These are phyloP conservation scores for Alternaria incomplexa DNA, from an alignment of 2,329 filamentous ascomycete genomes.

Conservation along the genomic window DNA sequence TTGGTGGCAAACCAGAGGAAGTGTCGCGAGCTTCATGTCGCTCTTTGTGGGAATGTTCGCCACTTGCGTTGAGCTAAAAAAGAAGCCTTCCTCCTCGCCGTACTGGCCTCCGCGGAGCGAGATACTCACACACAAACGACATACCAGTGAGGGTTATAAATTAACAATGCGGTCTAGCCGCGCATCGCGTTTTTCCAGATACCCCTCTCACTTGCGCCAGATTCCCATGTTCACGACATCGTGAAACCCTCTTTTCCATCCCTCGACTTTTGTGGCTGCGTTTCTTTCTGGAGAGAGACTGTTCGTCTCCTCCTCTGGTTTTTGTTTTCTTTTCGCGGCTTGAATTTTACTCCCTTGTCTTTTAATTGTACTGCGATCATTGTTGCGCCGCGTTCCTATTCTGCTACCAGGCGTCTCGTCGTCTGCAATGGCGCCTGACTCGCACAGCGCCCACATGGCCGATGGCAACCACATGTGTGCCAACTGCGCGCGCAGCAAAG, in stretches of 20 bases:
- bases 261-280: neutral
- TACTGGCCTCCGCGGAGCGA: constrained; percentile 6
- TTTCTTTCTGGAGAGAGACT: neutral
- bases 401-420: neutral
- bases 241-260: constrained; percentile 1
- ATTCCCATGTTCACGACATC: constrained; percentile 13
- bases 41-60: neutral
- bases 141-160: constrained; percentile 5
- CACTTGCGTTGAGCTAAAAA: neutral
- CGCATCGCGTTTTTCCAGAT: constrained; percentile 8
- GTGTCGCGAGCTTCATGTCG: constrained; percentile 2
- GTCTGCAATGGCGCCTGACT: constrained; percentile 1
- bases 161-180: constrained; percentile 17
- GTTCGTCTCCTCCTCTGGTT: neutral
- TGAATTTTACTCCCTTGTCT: neutral
- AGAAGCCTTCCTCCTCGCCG: neutral
- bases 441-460: neutral
- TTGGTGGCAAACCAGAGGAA: constrained; percentile 2
- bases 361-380: neutral
- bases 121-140: neutral
- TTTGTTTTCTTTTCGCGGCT: neutral
- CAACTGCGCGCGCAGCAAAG: neutral
- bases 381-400: neutral
- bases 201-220: constrained; percentile 4
- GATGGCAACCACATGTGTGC: neutral